Base-by-base conservation (phyloP, 1,284 basidiomycete genomes). In the Lignosus rhinocerotis region DNA sequence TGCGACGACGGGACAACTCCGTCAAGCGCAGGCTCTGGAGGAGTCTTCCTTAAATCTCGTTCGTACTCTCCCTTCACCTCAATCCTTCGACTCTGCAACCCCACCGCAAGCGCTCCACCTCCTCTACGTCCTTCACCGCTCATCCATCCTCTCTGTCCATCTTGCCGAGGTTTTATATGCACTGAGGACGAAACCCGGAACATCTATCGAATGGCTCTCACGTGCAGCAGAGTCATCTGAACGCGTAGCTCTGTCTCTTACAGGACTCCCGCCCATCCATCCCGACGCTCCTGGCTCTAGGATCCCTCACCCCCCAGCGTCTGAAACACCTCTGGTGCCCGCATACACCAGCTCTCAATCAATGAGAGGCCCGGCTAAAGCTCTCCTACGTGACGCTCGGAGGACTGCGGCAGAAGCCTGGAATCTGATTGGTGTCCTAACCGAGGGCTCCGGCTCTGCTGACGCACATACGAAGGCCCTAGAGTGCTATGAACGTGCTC, bases 81-180 rank as follows among this genome's bases (percentile, higher is more conserved):
- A 75, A 11, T 75, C 78, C 4, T 66, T 77, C 12, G 66, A 76
- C 8, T 65, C 76, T 4, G 70, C 78, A 12, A 78, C 85, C 30
- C 75, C 82, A n/a, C 79, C 86, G 11, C 80, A 87, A 61, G 75
- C 78, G 10, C 75, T 92, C 38, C 90, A 94, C 68, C 73, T 77
- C 1, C 72, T 90, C 8, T 92, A 85, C 72, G 72, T 92, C 39
- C 79, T 87, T 38, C 89, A 93, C 58, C 87, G 90, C 25, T 81
- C 85, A 5, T 84, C 92, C 5, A 74, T 94, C 3, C 73, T 94
- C 46, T 84, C 83, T 3, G 79, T 92, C 17, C 91, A 94, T 68
- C 81, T 85, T 14, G 90, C 90, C 0, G 89, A 92, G 68, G 89
- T 94, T 8, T 72, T 83, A 6, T 82, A 89, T 66, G 89, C 86